phyloP scores from a whole-genome alignment of 129 eudicot species.

The Mikania micrantha region DNA sequence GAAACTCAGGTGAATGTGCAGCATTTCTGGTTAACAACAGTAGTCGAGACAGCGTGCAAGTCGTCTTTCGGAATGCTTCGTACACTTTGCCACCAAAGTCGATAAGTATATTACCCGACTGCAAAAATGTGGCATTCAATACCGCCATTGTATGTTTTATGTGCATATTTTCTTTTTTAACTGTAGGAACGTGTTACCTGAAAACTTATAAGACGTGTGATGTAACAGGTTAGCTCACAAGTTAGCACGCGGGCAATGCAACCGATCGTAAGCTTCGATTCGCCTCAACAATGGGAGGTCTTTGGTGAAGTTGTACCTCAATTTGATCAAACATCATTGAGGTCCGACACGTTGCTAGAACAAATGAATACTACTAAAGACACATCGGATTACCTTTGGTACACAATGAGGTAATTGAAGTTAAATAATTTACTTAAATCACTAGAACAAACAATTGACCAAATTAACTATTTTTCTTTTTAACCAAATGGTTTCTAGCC shows the following conservation, averaged over 20 bases:
- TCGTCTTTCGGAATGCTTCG: slow-evolving; percentile 37
- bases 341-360: slow-evolving; percentile 52
- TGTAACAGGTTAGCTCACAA: slow-evolving; percentile 58
- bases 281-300: slow-evolving; percentile 49
- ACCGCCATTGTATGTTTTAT: slow-evolving; percentile 56
- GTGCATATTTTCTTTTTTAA: too few relatives aligned
- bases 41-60: slow-evolving; percentile 14
- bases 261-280: slow-evolving; percentile 34
- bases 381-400: slow-evolving; percentile 89
- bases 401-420: slow-evolving; percentile 84
- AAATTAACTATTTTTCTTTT: too few relatives aligned
- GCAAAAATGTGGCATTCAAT: slow-evolving; percentile 65
- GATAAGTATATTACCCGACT: slow-evolving; percentile 84
- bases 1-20: slow-evolving; percentile 50
- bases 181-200: too few relatives aligned
- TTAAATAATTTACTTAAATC: too few relatives aligned
- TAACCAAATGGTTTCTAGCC: too few relatives aligned
- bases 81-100: slow-evolving; percentile 59
- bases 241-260: slow-evolving; percentile 34
- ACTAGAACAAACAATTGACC: too few relatives aligned
- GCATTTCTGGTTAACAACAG: slow-evolving; percentile 63
- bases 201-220: too few relatives aligned
- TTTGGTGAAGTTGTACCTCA: slow-evolving; percentile 44
- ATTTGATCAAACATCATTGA: slow-evolving; percentile 37
- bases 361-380: slow-evolving; percentile 80